Evolutionary conservation across 2,329 filamentous ascomycete species (phyloP).

Genomic region (Harringtonia aguacate): DNA sequence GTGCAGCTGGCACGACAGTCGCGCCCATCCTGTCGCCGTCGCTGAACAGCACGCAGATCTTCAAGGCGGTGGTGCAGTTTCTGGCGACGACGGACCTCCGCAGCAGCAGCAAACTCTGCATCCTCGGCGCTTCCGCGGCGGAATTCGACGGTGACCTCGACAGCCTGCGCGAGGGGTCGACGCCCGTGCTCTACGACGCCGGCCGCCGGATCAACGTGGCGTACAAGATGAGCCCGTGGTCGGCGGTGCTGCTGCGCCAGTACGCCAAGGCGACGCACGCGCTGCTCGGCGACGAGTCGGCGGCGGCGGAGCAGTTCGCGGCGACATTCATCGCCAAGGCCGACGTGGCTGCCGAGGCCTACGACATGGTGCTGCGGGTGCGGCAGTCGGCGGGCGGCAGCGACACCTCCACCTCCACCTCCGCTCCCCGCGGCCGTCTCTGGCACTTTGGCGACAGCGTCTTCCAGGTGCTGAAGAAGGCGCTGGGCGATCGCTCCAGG

Average conservation of each 20-base stretch:
- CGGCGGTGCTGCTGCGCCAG: conserved; percentile 60
- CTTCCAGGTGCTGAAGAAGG: conserved; percentile 55
- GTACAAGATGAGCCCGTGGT: conserved; percentile 85
- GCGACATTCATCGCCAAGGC: conserved; percentile 65
- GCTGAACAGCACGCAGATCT: conserved; percentile 84
- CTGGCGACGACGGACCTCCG: conserved; percentile 63
- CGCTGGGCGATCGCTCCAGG: conserved; percentile 63
- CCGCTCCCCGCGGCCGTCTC: conserved; percentile 30
- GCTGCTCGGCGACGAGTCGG: conserved; percentile 61
- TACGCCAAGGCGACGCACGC: conserved; percentile 66
- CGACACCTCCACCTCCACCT: not conserved
- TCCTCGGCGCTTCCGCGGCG: conserved; percentile 34
- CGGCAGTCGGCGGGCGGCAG: conserved; percentile 9
- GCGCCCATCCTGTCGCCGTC: conserved; percentile 59
- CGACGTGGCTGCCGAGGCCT: conserved; percentile 43
- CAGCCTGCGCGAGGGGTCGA: conserved; percentile 27
- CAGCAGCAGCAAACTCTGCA: conserved; percentile 55
- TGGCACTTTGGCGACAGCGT: conserved; percentile 44
- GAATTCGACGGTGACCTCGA: conserved; percentile 19
- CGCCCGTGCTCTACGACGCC: conserved; percentile 71
- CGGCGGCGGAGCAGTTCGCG: conserved; percentile 66
- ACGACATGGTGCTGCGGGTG: conserved; percentile 35
- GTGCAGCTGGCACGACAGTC: conserved; percentile 20
- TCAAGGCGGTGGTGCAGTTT: conserved; percentile 90
- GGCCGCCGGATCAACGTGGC: conserved; percentile 67